Base-by-base conservation (phyloP, 495 filamentous ascomycete genomes). In the Neurospora sp. region DNA sequence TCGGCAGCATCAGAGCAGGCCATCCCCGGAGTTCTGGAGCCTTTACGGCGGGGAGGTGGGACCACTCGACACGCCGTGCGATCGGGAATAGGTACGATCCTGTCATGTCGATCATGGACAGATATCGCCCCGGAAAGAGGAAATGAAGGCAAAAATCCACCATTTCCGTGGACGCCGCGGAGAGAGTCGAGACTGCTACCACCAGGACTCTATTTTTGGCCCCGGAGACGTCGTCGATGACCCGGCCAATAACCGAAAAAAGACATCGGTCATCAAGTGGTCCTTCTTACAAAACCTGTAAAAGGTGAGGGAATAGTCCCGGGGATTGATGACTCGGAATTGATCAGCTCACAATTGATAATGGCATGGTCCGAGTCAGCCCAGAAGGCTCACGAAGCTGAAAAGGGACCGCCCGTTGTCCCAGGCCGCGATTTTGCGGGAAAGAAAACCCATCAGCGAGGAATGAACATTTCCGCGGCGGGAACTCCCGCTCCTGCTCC, bases 321-420 rank as follows among this genome's bases (percentile, higher is more conserved):
- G 35, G 8, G 16, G 22, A 27, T 53, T 40, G 38, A 16, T 65
- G 53, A 59, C 48, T 27, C n/a, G 14, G 22, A 38, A 6, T 31
- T 22, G 42, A 76, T 76, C 75, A 76, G 75, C 75, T 75, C 76
- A 78, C 70, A 69, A 75, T 78, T 78, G 70, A 27, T 76, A 75
- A 76, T 48, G 71, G 6, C 8, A 73, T 65, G 31, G 69, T 73
- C 20, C 73, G 73, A 76, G 37, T 16, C 27, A 65, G 27, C 53
- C 53, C 27, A 65, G 27, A 35, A 65, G 53, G 53, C 27, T 65
- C 14, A 61, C 1, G 27, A 61, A 61, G 53, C 12, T 35, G 22
- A 61, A 8, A 61, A 59, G 22, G 48, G 48, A 2, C 22, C 48
- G 22, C 22, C 20, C n/a, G 44, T 53, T 53, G 48, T 59, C 20